Evolutionary conservation across 2,329 filamentous ascomycete genomes (phyloP).

Genomic region (Microcyclospora pomicola): DNA sequence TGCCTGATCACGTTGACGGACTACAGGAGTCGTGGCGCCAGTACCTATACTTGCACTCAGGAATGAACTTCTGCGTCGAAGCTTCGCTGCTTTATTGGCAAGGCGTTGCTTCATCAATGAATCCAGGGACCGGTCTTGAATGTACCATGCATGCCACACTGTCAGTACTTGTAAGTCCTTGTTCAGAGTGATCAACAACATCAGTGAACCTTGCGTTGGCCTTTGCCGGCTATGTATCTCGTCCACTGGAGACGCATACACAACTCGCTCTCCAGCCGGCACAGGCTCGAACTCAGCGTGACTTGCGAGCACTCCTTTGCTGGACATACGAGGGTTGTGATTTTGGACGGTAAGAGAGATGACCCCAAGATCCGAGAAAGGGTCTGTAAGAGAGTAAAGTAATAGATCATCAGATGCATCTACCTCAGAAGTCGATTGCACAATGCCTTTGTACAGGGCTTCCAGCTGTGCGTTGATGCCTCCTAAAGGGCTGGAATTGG

Average conservation of each 20-base stretch:
- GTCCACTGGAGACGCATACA: conserved; percentile 61
- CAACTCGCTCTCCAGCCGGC: conserved; percentile 63
- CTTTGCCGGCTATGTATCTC: conserved; percentile 29
- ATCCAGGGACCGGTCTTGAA: conserved; percentile 48
- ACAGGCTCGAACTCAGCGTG: conserved; percentile 47
- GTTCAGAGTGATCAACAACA: conserved; percentile 71
- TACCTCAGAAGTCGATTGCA: conserved; percentile 6
- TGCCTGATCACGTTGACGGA: conserved; percentile 45
- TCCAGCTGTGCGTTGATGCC: conserved; percentile 13
- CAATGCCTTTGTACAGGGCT: conserved; percentile 15
- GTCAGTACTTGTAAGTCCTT: conserved; percentile 62
- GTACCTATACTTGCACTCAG: conserved; percentile 39
- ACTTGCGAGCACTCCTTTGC: conserved; percentile 8
- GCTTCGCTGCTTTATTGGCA: conserved; percentile 27
- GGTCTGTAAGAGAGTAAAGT: conserved; percentile 73
- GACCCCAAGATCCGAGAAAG: conserved; percentile 70
- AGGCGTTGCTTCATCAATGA: conserved; percentile 27
- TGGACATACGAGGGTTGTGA: conserved; percentile 12
- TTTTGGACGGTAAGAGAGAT: conserved; percentile 32
- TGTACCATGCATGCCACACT: conserved; percentile 71
- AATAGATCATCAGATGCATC: conserved; percentile 48
- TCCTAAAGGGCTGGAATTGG: conserved; percentile 13
- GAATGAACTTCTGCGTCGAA: conserved; percentile 52
- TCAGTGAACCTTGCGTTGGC: conserved; percentile 32
- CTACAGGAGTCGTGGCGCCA: conserved; percentile 60